Evolutionary conservation across 495 filamentous ascomycete species (phyloP).

Genomic region (Neurospora sp.): DNA sequence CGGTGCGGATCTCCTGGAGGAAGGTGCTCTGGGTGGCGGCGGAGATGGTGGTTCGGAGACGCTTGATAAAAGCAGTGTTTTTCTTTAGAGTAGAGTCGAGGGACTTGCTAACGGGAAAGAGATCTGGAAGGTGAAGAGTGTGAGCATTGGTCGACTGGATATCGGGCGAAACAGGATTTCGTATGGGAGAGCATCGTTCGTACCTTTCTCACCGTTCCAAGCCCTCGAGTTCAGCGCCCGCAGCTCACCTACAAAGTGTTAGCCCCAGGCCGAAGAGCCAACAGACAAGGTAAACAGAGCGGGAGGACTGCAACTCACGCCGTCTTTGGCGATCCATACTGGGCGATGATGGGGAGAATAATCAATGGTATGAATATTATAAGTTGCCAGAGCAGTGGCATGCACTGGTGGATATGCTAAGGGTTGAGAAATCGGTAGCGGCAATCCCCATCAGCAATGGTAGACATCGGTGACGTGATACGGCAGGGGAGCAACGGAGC

Average conservation of each 20-base stretch:
- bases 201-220: conserved; percentile 85
- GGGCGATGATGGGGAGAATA: conserved; percentile 7
- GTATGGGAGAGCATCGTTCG: conserved; percentile 2
- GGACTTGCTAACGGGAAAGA: conserved; percentile 67
- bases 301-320: conserved; percentile 44
- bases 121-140: conserved; percentile 39
- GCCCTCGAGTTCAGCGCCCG: conserved; percentile 75
- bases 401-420: conserved; percentile 34
- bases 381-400: conserved; percentile 20
- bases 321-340: conserved; percentile 78
- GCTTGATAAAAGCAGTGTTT: conserved; percentile 98
- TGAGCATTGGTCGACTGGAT: conserved; percentile 2
- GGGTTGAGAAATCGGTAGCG: conserved; percentile 39
- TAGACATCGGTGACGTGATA: conserved; percentile 35
- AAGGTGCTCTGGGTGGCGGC: conserved; percentile 69
- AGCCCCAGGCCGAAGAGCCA: conserved; percentile 18
- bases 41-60: conserved; percentile 81
- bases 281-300: neutral
- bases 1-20: conserved; percentile 79
- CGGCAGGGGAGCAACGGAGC: conserved; percentile 9
- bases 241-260: conserved; percentile 60
- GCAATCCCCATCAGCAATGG: conserved; percentile 31
- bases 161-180: conserved; percentile 5
- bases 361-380: conserved; percentile 9
- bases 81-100: conserved; percentile 97